These are phyloP conservation scores for Diaporthe longicolla DNA, from an alignment of 2,329 filamentous ascomycete genomes.

Conservation along the genomic window DNA sequence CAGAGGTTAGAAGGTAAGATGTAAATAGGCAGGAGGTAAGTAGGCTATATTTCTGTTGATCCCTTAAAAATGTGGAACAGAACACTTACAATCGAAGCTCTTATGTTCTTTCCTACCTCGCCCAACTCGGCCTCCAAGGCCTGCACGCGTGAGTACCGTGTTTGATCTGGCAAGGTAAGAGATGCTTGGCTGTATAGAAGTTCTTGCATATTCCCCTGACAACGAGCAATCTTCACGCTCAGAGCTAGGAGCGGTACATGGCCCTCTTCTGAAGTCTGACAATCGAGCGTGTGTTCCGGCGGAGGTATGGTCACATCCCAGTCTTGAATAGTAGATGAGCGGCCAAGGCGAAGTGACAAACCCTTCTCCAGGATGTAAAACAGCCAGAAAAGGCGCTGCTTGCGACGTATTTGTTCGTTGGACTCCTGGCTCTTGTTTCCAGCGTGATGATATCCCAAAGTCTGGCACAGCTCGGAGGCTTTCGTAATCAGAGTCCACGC, in stretches of 20 bases:
- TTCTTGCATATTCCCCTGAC: neutral
- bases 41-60: no score
- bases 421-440: neutral
- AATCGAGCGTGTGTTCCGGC: neutral
- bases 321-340: conserved; percentile 2
- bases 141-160: neutral
- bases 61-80: neutral
- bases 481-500: neutral
- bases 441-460: neutral
- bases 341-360: conserved; percentile 3
- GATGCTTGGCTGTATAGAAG: neutral
- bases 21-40: no score
- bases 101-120: neutral
- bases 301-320: conserved; percentile 17
- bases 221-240: neutral
- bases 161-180: neutral
- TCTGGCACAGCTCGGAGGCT: conserved; percentile 1
- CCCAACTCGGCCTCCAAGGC: neutral
- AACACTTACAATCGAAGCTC: neutral
- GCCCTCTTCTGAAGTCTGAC: neutral
- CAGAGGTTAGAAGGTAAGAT: no score
- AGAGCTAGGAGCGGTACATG: neutral
- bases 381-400: neutral
- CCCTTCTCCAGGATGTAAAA: neutral
- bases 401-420: neutral